phyloP scores from a whole-genome alignment of 2,329 filamentous ascomycete genomes.

The Phyllosticta citrichinensis region DNA sequence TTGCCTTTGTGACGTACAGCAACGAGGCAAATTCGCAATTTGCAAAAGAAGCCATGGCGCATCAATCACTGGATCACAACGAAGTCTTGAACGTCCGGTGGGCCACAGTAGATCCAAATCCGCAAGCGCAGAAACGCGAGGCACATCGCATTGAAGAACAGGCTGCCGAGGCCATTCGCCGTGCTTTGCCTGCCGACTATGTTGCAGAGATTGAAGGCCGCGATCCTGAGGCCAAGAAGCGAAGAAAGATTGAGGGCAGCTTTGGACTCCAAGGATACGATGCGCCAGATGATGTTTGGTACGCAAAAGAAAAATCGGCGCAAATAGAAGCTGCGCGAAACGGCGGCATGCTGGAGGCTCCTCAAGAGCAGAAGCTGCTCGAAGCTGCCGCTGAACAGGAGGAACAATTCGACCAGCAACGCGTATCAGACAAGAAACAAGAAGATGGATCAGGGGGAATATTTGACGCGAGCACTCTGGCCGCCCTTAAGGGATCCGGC shows the following conservation, averaged over 20 bases:
- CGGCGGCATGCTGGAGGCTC: conserved; percentile 49
- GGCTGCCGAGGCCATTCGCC: conserved; percentile 83
- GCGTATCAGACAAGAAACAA: conserved; percentile 12
- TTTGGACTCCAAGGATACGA: conserved; percentile 90
- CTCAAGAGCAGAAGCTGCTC: conserved; percentile 40
- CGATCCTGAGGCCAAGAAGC: conserved; percentile 76
- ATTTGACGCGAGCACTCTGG: conserved; percentile 71
- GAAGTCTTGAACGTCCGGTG: conserved; percentile 94
- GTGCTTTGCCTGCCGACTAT: conserved; percentile 79
- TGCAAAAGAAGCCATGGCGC: conserved; percentile 78
- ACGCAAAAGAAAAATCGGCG: conserved; percentile 63
- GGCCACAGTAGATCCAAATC: conserved; percentile 95
- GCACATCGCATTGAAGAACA: conserved; percentile 86
- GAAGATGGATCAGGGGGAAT: conserved; percentile 50
- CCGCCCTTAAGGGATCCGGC: conserved; percentile 55
- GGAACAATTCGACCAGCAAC: conserved; percentile 18
- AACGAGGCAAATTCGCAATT: conserved; percentile 54
- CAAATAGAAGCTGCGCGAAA: conserved; percentile 56
- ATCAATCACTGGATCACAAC: conserved; percentile 81
- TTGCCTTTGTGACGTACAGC: conserved; percentile 88
- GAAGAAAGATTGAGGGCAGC: conserved; percentile 77
- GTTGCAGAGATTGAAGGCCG: conserved; percentile 89
- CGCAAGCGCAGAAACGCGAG: conserved; percentile 86
- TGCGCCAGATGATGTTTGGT: conserved; percentile 89
- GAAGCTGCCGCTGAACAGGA: conserved; percentile 33